Base-by-base conservation (phyloP, 768 basidiomycete genomes). In the Suillus placidus region DNA sequence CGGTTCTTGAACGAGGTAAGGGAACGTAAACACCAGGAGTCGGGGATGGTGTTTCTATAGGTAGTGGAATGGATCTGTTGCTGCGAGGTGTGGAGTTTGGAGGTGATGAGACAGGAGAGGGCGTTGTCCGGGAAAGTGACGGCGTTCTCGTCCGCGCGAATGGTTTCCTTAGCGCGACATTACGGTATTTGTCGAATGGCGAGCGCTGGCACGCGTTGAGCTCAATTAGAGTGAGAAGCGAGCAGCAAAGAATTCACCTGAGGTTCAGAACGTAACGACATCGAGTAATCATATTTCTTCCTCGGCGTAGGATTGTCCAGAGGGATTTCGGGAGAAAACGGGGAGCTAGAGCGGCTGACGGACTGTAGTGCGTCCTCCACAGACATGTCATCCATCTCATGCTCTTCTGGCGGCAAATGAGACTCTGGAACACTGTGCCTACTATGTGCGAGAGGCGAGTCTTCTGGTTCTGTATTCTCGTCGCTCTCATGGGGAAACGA, bases 1-100 rank as follows among this genome's bases (percentile, higher is more conserved):
- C 79, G 6, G 80, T 83, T 51, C 78, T 75, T 18, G 86, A 86
- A 26, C 81, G 81, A 51, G 88, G 86, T 47, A 89, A 79, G 16
- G 87, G 85, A 38, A 86, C 72, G 14, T 78, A 76, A 16, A 80
- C 69, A 12, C 82, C 82, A n/a, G 82, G 77, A 23, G 78, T 71
- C 1, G 87, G 86, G 4, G 87, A 87, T 26, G 74, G 80, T n/a
- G 76, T 71, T 4, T 82, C 83, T 6, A 71, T 74, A 45, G 80
- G 75, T 47, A 83, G 67, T 7, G 68, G 71, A 8, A 81, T 66
- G 4, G 88, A 88, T 47, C 78, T 79, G 63, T 77, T 83, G 65
- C 87, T 89, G 14, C 80, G 82, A 30, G 89, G 89, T 2, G 89
- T 91, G 3, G 89, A 88, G 67, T 90, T 83, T 1, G 85, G 74